These are phyloP conservation scores for Venturia pyrina DNA, from an alignment of 2,329 filamentous ascomycete species.

Conservation along the genomic window DNA sequence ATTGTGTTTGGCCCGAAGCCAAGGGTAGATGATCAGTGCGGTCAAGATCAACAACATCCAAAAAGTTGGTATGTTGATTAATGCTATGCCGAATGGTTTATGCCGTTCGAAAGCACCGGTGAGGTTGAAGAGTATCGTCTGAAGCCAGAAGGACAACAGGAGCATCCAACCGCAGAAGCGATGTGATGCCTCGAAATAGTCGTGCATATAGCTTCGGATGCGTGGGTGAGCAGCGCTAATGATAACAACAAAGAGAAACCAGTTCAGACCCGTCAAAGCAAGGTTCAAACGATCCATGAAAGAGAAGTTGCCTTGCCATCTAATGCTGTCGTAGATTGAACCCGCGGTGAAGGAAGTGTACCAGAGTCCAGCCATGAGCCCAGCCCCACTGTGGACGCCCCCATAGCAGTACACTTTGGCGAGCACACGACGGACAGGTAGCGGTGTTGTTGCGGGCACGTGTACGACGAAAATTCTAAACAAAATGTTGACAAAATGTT, in stretches of 20 bases:
- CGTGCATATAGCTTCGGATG: conserved; percentile 53
- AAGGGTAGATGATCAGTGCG: conserved; percentile 55
- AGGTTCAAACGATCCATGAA: conserved; percentile 2
- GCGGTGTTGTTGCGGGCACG: conserved; percentile 16
- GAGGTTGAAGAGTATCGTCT: conserved; percentile 47
- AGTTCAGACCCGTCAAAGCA: conserved; percentile 47
- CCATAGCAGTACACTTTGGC: conserved; percentile 25
- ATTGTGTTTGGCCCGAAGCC: conserved; percentile 52
- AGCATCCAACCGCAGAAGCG: conserved; percentile 64
- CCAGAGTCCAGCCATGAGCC: conserved; percentile 20
- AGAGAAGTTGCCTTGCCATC: not conserved
- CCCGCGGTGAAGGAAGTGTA: conserved; percentile 4
- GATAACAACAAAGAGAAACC: conserved; percentile 48
- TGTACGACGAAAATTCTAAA: conserved; percentile 22
- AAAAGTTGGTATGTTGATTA: conserved; percentile 44
- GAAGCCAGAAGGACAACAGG: conserved; percentile 54
- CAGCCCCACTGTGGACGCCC: conserved; percentile 25
- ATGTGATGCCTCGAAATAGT: conserved; percentile 61
- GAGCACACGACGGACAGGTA: conserved; percentile 18
- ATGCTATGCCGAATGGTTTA: conserved; percentile 18
- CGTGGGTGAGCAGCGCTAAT: conserved; percentile 53
- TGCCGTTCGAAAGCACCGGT: conserved; percentile 22
- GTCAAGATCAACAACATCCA: conserved; percentile 59
- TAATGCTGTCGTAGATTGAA: conserved; percentile 6
- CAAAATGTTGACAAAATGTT: conserved; percentile 23